Evolutionary conservation across 306 rosid genomes (phyloP).

Genomic region (Sphenostylis stenocarpa): DNA sequence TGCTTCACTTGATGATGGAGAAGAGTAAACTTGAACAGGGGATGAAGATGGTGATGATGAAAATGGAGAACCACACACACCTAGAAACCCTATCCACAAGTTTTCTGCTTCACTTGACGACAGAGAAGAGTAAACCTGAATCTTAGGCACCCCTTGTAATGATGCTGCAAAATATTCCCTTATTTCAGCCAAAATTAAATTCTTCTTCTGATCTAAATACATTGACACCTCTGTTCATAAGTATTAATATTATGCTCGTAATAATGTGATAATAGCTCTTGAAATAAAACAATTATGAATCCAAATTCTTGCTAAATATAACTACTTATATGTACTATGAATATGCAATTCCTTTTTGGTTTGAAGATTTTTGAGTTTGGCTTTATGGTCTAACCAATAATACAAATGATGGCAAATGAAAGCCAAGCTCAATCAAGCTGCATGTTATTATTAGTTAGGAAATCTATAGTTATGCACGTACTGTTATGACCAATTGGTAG

Average conservation of each 20-base stretch:
- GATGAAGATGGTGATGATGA: constrained; percentile 10
- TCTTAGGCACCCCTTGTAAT: constrained; percentile 1
- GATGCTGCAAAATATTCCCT: constrained; percentile 23
- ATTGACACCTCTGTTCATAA: background rate
- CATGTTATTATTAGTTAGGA: background rate
- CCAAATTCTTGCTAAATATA: background rate
- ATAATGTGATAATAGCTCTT: background rate
- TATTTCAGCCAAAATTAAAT: background rate
- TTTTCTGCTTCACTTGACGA: constrained; percentile 42
- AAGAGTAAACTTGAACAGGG: constrained; percentile 4
- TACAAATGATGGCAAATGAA: too few relatives aligned
- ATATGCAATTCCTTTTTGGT: too few relatives aligned
- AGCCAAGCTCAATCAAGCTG: background rate
- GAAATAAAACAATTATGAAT: background rate
- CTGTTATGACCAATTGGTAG: too few relatives aligned
- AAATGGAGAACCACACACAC: constrained; percentile 37
- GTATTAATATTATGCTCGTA: background rate
- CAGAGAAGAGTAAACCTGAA: constrained; percentile 14
- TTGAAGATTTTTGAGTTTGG: too few relatives aligned
- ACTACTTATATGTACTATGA: too few relatives aligned
- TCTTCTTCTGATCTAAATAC: background rate
- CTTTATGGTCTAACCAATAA: too few relatives aligned
- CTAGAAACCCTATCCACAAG: constrained; percentile 33
- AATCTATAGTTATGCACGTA: too few relatives aligned
- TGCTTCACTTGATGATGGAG: constrained; percentile 35